A percentile compares a stretch with the other conserved stretches of the same genome.
Evolutionary conservation across 2,329 filamentous ascomycete species (phyloP).

Genomic region (Apiospora saccharicola): DNA sequence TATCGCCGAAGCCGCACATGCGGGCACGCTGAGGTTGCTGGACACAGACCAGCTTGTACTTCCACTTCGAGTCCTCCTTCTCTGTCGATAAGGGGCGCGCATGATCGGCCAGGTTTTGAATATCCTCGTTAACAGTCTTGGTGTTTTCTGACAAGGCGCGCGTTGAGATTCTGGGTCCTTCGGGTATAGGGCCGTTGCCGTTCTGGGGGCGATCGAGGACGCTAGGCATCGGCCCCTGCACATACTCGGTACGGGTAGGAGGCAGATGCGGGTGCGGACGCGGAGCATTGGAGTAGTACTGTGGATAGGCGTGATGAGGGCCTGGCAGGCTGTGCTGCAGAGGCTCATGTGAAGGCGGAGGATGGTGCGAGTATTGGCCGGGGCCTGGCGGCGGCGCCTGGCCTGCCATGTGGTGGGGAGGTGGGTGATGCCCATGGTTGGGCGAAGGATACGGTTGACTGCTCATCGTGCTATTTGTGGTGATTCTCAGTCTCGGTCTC

Average conservation of each 20-base stretch:
- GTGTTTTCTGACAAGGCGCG: slow-evolving; percentile 11
- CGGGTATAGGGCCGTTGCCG: slow-evolving; percentile 1
- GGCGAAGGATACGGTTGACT: slow-evolving; percentile 8
- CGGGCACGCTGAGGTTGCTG: slow-evolving; percentile 93
- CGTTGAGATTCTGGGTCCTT: neutral
- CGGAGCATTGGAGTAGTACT: slow-evolving; percentile 8
- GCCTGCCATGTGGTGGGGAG: slow-evolving; percentile 13
- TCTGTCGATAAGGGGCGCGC: slow-evolving; percentile 4
- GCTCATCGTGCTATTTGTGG: neutral
- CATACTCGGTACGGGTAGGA: slow-evolving; percentile 18
- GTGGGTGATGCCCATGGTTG: slow-evolving; percentile 14
- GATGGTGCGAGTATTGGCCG: slow-evolving; percentile 11
- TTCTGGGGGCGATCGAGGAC: slow-evolving; percentile 19
- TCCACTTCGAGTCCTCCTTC: neutral
- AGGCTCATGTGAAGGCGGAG: neutral
- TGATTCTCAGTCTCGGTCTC: too few species aligned
- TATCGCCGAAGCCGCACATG: slow-evolving; percentile 99
- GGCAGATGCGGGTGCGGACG: neutral
- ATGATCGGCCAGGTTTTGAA: slow-evolving; percentile 17
- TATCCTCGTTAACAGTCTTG: slow-evolving; percentile 8
- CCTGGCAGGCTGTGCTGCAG: neutral
- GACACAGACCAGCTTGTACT: slow-evolving; percentile 73
- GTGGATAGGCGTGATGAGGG: slow-evolving; percentile 1
- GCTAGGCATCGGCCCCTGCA: neutral
- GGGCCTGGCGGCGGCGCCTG: slow-evolving; percentile 15